Percentiles rank a stretch among this genome's conserved stretches.
Conservation (phyloP, 495 filamentous ascomycete species). For the Hypoxylon crocopeplum region DNA sequence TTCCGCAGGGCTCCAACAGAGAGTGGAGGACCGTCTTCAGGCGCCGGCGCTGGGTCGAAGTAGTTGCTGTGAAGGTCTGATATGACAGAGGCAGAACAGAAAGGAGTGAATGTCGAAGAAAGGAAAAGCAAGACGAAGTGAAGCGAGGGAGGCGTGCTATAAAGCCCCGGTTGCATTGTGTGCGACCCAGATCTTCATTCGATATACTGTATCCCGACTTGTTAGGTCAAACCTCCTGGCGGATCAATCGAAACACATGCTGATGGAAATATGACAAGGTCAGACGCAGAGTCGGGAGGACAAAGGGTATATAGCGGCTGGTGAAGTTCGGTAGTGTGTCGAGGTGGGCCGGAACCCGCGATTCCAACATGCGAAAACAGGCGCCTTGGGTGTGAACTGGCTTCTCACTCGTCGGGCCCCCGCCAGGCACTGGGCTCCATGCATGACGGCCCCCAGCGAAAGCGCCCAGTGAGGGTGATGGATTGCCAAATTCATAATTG, state of each 20-base stretch:
- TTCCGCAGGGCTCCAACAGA: conserved; percentile 64
- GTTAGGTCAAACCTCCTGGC: conserved; percentile 47
- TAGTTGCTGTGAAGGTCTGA: conserved; percentile 57
- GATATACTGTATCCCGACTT: conserved; percentile 39
- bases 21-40: conserved; percentile 63
- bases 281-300: conserved; percentile 42
- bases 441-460: conserved; percentile 45
- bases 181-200: conserved; percentile 42
- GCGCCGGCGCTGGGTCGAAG: conserved; percentile 62
- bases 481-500: conserved; percentile 35
- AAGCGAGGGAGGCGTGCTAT: conserved; percentile 39
- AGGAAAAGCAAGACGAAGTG: conserved; percentile 34
- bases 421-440: conserved; percentile 42
- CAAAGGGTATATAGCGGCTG: conserved; percentile 62
- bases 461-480: conserved; percentile 45
- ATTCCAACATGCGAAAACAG: conserved; percentile 35
- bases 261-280: conserved; percentile 52
- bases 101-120: conserved; percentile 44
- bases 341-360: conserved; percentile 34
- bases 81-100: conserved; percentile 43
- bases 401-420: conserved; percentile 46
- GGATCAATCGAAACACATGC: conserved; percentile 53
- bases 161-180: conserved; percentile 43
- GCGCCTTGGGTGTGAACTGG: conserved; percentile 45
- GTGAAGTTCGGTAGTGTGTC: conserved; percentile 52